Evolutionary conservation across 495 filamentous ascomycete species (phyloP).

Genomic region (Pseudomonodictys pantanalensis): DNA sequence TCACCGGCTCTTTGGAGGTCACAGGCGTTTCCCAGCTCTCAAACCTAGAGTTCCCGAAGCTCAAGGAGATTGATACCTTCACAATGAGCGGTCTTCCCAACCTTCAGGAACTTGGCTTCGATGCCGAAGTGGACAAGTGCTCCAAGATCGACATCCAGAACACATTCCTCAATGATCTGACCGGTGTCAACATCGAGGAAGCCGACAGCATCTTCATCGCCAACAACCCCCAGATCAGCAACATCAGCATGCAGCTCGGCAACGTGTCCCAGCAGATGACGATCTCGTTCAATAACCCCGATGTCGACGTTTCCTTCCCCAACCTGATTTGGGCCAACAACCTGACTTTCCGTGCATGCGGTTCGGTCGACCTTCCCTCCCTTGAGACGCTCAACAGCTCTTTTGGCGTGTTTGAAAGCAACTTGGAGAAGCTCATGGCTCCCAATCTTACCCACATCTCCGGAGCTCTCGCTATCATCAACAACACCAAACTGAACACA

Average conservation of each 20-base stretch:
- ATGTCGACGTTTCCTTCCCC: slow-evolving; percentile 62
- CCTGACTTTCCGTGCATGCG: slow-evolving; percentile 86
- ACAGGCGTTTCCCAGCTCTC: slow-evolving; percentile 57
- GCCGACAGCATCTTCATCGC: slow-evolving; percentile 53
- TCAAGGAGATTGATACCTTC: slow-evolving; percentile 63
- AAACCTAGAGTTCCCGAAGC: slow-evolving; percentile 58
- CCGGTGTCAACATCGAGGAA: slow-evolving; percentile 72
- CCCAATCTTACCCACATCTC: slow-evolving; percentile 75
- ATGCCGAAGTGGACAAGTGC: slow-evolving; percentile 52
- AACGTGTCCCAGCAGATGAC: slow-evolving; percentile 62
- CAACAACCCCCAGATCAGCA: slow-evolving; percentile 42
- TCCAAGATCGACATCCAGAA: slow-evolving; percentile 70
- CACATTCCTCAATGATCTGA: slow-evolving; percentile 70
- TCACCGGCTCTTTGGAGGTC: slow-evolving; percentile 65
- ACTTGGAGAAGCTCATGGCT: slow-evolving; percentile 62
- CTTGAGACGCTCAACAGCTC: slow-evolving; percentile 72
- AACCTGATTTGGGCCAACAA: slow-evolving; percentile 74
- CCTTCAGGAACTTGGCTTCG: slow-evolving; percentile 67
- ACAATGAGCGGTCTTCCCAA: slow-evolving; percentile 69
- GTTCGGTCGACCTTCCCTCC: slow-evolving; percentile 69
- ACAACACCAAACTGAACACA: slow-evolving; percentile 72
- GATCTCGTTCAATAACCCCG: slow-evolving; percentile 61
- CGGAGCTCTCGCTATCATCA: slow-evolving; percentile 69
- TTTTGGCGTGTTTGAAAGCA: slow-evolving; percentile 79
- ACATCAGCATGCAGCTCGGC: slow-evolving; percentile 57